These are phyloP conservation scores for Melastoma malabathricum DNA, from an alignment of 345 rosid species.

Conservation along the genomic window DNA sequence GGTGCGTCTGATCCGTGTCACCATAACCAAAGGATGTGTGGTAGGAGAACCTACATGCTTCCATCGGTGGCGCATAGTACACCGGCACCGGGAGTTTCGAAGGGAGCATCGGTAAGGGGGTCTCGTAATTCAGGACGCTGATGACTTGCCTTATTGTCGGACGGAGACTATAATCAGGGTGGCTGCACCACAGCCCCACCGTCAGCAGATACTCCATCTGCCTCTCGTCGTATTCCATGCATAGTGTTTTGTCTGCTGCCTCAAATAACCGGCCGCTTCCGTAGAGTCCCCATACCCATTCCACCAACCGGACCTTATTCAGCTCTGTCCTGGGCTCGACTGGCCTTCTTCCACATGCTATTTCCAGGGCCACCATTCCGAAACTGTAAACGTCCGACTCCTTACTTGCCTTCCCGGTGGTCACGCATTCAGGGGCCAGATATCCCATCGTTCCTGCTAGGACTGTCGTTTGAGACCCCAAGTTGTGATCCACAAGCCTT, in stretches of 20 bases:
- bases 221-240: constrained; percentile 14
- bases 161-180: constrained; percentile 27
- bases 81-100: constrained; percentile 34
- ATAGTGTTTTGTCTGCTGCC: constrained; percentile 18
- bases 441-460: constrained; percentile 31
- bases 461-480: constrained; percentile 29
- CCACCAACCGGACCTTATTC: constrained; percentile 22
- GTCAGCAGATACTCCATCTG: constrained; percentile 29
- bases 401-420: constrained; percentile 27
- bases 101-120: constrained; percentile 32
- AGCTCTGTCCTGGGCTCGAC: constrained; percentile 19
- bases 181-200: constrained; percentile 39
- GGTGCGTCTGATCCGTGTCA: constrained; percentile 12
- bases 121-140: constrained; percentile 28
- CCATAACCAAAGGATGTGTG: constrained; percentile 8
- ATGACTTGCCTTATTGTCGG: constrained; percentile 40
- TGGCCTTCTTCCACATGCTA: constrained; percentile 28
- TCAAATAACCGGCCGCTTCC: constrained; percentile 17
- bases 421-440: constrained; percentile 25
- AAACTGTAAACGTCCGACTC: constrained; percentile 44
- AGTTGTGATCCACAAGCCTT: constrained; percentile 19
- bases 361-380: constrained; percentile 35
- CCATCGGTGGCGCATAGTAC: constrained; percentile 28
- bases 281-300: constrained; percentile 40
- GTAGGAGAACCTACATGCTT: constrained; percentile 9